Evolutionary conservation across 306 rosid genomes (phyloP).

Genomic region (Parietaria judaica): DNA sequence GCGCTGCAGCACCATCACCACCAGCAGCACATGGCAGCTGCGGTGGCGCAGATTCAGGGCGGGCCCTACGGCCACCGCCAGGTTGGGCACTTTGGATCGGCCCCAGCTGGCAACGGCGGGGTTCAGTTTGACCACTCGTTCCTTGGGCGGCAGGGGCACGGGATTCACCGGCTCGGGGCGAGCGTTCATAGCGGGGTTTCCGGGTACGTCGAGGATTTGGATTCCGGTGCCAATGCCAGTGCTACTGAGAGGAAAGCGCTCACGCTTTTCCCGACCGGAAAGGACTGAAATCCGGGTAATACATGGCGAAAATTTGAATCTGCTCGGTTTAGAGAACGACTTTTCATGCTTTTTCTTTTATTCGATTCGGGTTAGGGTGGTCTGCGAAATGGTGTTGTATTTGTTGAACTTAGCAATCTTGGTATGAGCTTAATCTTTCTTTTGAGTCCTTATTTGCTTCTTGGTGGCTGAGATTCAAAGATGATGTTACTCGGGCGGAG

Average conservation of each 20-base stretch:
- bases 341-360: conserved; percentile 7
- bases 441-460: conserved; percentile 27
- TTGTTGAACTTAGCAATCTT: conserved; percentile 23
- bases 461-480: conserved; percentile 35
- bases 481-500: conserved; percentile 41
- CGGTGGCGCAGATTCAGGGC: conserved; percentile 43
- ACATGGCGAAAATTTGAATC: conserved; percentile 4
- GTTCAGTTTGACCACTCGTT: conserved; percentile 78
- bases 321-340: conserved; percentile 1
- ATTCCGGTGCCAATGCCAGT: conserved; percentile 53
- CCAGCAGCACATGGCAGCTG: conserved; percentile 47
- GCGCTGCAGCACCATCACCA: conserved; percentile 79
- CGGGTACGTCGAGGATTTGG: conserved; percentile 70
- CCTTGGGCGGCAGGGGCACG: conserved; percentile 56
- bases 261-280: conserved; percentile 84
- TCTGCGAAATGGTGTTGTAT: conserved; percentile 25
- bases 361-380: conserved; percentile 25
- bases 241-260: conserved; percentile 66
- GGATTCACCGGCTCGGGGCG: conserved; percentile 69
- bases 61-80: conserved; percentile 51
- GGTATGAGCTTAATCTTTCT: conserved; percentile 1
- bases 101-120: conserved; percentile 19
- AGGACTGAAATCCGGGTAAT: conserved; percentile 53
- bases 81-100: conserved; percentile 81
- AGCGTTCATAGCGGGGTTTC: conserved; percentile 44